Evolutionary conservation across 306 rosid genomes (phyloP).

Genomic region (Pyrus communis): DNA sequence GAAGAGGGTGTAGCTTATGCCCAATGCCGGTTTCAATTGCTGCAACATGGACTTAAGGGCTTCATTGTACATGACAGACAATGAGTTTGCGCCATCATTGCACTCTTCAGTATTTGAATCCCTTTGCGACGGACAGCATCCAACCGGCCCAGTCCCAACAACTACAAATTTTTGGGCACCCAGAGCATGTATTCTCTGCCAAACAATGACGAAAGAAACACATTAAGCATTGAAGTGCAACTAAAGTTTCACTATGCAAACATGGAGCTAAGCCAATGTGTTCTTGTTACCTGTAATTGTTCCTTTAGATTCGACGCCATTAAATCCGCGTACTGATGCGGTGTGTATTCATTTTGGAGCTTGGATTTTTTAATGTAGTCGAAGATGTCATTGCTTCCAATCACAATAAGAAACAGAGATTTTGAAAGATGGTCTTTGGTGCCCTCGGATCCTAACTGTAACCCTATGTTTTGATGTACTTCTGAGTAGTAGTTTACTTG

Average conservation of each 20-base stretch:
- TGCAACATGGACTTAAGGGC: conserved; percentile 44
- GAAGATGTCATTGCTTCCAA: conserved; percentile 76
- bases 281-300: conserved; percentile 44
- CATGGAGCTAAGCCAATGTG: background rate
- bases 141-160: conserved; percentile 42
- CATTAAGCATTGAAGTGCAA: background rate
- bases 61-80: conserved; percentile 32
- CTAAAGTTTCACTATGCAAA: background rate
- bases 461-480: conserved; percentile 25
- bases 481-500: conserved; percentile 46
- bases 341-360: conserved; percentile 27
- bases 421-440: conserved; percentile 42
- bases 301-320: conserved; percentile 40
- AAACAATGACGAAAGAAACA: background rate
- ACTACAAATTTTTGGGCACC: conserved; percentile 57
- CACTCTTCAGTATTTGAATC: conserved; percentile 28
- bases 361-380: conserved; percentile 39
- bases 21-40: conserved; percentile 28
- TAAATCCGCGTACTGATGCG: conserved; percentile 38
- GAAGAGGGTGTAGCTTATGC: conserved; percentile 38
- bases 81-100: conserved; percentile 28
- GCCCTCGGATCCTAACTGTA: conserved; percentile 22
- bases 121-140: conserved; percentile 58
- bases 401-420: conserved; percentile 50
- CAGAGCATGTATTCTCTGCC: conserved; percentile 36